Evolutionary conservation across 2,329 filamentous ascomycete genomes (phyloP), one percentile per base, ranked within the genome.

Genomic region (Neonectria magnoliae): DNA sequence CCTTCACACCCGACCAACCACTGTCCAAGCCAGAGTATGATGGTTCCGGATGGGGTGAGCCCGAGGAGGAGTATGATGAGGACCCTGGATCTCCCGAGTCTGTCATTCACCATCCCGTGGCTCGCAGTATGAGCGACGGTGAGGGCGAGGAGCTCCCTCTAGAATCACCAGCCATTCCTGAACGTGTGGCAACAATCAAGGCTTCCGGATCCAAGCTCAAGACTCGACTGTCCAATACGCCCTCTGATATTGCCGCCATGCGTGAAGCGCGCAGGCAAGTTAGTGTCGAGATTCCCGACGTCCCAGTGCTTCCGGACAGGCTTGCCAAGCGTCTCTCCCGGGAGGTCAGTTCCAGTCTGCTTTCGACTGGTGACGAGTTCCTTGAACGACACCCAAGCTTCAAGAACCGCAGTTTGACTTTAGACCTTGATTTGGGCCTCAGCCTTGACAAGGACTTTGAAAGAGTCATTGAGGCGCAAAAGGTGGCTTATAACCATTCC

Each of bases 371-470:
- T 14, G 76, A 78, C 14, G 82, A 84, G 33, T 85, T 81, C 73
- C 72, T 87, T 10, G 85, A 89, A 57, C 86, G 92, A 52, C 87
- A 91, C 69, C 87, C 90, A 48, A 94, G 91, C 79, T 89, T 94
- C 72, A 91, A 94, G 79, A 91, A 93, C 73, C 87, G 93, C 54
- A 94, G 96, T 74, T 86, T 98, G 68, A 93, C 93, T 8, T 82
- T 97, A 70, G 89, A 92, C 74, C 90, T 94, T 68, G 93, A 95
- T 75, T 86, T 96, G 60, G 93, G 93, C 66, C 90, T 97, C 68
- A 95, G 93, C 68, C 87, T 98, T 50, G 93, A 97, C 74, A 88
- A 92, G 74, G 96, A 98, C 77, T 98, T 98, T 80, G 94, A 98
- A 75, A 89, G 95, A 65, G 93, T 98, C 60, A 97, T 98, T 74